A percentile compares a stretch with the other conserved stretches of the same genome.
phyloP scores from a whole-genome alignment of 768 basidiomycete species.

The Suillus placidus region DNA sequence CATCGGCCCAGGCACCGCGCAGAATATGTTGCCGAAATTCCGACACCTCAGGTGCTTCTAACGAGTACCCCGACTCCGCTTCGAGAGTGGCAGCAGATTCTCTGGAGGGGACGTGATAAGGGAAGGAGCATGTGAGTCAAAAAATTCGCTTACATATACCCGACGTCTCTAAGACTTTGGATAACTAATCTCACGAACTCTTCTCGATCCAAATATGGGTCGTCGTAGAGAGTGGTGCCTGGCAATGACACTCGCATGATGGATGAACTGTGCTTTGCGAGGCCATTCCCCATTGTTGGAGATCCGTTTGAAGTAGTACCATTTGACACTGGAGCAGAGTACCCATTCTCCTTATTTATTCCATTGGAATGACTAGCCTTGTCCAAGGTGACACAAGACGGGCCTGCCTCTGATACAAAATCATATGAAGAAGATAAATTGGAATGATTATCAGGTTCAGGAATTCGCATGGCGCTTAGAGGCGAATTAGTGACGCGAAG shows the following conservation, averaged over 20 bases:
- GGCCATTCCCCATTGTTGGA: slow-evolving; percentile 51
- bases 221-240: slow-evolving; percentile 76
- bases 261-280: slow-evolving; percentile 47
- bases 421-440: slow-evolving; percentile 48
- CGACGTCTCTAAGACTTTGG: slow-evolving; percentile 88
- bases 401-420: slow-evolving; percentile 49
- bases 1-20: slow-evolving; percentile 79
- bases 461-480: slow-evolving; percentile 51
- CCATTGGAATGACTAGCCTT: slow-evolving; percentile 35
- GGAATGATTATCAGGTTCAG: slow-evolving; percentile 53
- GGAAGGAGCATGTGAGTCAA: slow-evolving; percentile 12
- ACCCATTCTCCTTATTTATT: slow-evolving; percentile 47
- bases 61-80: slow-evolving; percentile 88
- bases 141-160: slow-evolving; percentile 57
- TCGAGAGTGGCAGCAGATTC: slow-evolving; percentile 89
- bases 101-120: slow-evolving; percentile 44
- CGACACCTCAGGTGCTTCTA: slow-evolving; percentile 77
- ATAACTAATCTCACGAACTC: slow-evolving; percentile 89
- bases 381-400: slow-evolving; percentile 48
- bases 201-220: slow-evolving; percentile 80
- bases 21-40: slow-evolving; percentile 82
- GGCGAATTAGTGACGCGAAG: slow-evolving; percentile 30
- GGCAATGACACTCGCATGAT: slow-evolving; percentile 68
- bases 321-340: slow-evolving; percentile 29
- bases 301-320: slow-evolving; percentile 39